Evolutionary conservation across 768 basidiomycete species (phyloP), one percentile per base, ranked within the genome.

Genomic region (Suillus spraguei): DNA sequence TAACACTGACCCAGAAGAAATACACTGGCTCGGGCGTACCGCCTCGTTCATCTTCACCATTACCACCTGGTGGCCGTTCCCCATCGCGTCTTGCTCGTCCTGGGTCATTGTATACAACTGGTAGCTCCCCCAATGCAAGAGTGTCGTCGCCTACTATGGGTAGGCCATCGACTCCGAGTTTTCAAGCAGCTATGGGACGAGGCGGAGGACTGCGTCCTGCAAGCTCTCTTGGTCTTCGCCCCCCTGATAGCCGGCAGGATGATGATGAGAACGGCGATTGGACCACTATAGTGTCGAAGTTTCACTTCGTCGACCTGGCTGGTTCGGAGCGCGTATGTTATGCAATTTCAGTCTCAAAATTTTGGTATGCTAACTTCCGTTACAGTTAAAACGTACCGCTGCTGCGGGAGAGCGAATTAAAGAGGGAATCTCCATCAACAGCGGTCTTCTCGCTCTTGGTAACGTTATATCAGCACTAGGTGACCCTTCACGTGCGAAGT

Each of bases 391-490:
- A 77, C 89, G 97, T 49, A 99, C 97, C 10, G 93, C 95, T 1
- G 97, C 97, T 5, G 90, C 89, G 10, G 97, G 97, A 5, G 97
- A 98, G 66, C 91, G 97, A 62, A 94, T 97, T 76, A 99, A 95
- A 75, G 97, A 98, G 78, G 97, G 97, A n/a, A 97, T 97, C 60
- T 95, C 94, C 35, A 99, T 99, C 80, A 99, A 99, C 80, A 92
- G 93, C 65, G 97, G 97, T 64, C 87, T 99, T 39, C 84, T 95
- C 41, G 97, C 97, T 20, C 85, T 99, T 24, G 97, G 97, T 53
- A 99, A 99, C 76, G 97, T 99, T 70, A 99, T 99, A 64, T 98
- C 97, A 65, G 95, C 96, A 0, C 88, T 99, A 22, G 97, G 94
- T 8, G 97, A 99, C 77, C 97, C 97, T 36, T 82, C 91, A 47